A percentile compares a stretch with the other conserved stretches of the same genome.
Evolutionary conservation across 495 filamentous ascomycete genomes (phyloP).

Genomic region (Alectoria sarmentosa): DNA sequence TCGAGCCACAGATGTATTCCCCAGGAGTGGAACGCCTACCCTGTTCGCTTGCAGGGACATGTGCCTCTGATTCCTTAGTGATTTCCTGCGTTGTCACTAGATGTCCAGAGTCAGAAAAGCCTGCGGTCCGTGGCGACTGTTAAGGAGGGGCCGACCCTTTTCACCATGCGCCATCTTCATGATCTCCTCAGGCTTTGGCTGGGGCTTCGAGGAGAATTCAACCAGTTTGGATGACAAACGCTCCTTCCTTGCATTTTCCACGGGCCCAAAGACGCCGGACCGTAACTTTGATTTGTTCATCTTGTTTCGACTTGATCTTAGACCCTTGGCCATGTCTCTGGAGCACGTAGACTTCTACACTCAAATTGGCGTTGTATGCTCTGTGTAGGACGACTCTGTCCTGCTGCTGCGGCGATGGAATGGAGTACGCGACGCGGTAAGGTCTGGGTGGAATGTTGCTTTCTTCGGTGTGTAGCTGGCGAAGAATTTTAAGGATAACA

Average conservation of each 20-base stretch:
- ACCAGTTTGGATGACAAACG: conserved; percentile 74
- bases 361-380: neutral
- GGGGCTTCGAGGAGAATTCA: conserved; percentile 64
- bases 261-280: conserved; percentile 69
- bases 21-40: conserved; percentile 28
- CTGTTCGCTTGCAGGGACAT: conserved; percentile 20
- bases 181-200: conserved; percentile 30
- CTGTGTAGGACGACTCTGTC: neutral
- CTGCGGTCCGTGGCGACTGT: neutral
- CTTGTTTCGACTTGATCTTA: conserved; percentile 67
- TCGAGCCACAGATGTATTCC: neutral
- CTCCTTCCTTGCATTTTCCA: conserved; percentile 64
- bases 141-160: neutral
- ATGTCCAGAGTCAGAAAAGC: neutral
- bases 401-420: neutral
- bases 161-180: conserved; percentile 11
- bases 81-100: conserved; percentile 1
- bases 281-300: conserved; percentile 70
- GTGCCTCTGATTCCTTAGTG: conserved; percentile 27
- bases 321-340: conserved; percentile 69
- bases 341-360: neutral
- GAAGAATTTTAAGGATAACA: too few species aligned
- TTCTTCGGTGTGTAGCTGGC: neutral
- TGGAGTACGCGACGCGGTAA: neutral
- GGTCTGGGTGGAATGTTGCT: neutral